phyloP scores from a whole-genome alignment of 1,284 basidiomycete genomes.

The Fomitiporia mediterranea region DNA sequence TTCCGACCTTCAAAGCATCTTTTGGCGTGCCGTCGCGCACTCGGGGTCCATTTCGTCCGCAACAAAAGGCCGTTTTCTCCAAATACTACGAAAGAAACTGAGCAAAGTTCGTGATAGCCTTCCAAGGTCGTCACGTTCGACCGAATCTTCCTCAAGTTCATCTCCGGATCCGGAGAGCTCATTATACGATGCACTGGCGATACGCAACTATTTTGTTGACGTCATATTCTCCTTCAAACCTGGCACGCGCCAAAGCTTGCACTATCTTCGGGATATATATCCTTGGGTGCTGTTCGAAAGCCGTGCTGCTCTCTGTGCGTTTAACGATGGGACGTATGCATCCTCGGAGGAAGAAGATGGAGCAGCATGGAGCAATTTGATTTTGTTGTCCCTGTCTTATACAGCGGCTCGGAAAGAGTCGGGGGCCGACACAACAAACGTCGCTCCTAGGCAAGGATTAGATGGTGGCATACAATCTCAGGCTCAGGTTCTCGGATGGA shows the following conservation, averaged over 20 bases:
- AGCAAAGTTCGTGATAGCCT: slow-evolving; percentile 5
- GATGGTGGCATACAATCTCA: slow-evolving; percentile 22
- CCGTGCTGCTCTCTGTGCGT: slow-evolving; percentile 14
- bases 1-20: not conserved
- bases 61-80: slow-evolving; percentile 15
- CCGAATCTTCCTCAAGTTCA: not conserved
- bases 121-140: not conserved
- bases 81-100: slow-evolving; percentile 3
- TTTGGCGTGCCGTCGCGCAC: slow-evolving; percentile 5
- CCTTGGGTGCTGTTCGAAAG: slow-evolving; percentile 16
- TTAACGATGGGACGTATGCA: slow-evolving; percentile 14
- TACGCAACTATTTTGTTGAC: slow-evolving; percentile 12
- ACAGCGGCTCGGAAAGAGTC: not conserved
- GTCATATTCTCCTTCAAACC: slow-evolving; percentile 11
- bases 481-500: slow-evolving; percentile 27
- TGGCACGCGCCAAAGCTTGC: not conserved
- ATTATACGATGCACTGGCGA: slow-evolving; percentile 6
- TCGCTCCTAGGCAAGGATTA: slow-evolving; percentile 26
- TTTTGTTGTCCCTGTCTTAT: slow-evolving; percentile 17
- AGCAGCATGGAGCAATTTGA: slow-evolving; percentile 17
- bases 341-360: slow-evolving; percentile 9
- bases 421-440: slow-evolving; percentile 5
- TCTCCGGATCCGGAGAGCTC: not conserved
- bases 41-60: not conserved
- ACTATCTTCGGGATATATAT: slow-evolving; percentile 9